Evolutionary conservation across 768 basidiomycete genomes (phyloP), one percentile per base, ranked within the genome.

Genomic region (Cyathus striatus): DNA sequence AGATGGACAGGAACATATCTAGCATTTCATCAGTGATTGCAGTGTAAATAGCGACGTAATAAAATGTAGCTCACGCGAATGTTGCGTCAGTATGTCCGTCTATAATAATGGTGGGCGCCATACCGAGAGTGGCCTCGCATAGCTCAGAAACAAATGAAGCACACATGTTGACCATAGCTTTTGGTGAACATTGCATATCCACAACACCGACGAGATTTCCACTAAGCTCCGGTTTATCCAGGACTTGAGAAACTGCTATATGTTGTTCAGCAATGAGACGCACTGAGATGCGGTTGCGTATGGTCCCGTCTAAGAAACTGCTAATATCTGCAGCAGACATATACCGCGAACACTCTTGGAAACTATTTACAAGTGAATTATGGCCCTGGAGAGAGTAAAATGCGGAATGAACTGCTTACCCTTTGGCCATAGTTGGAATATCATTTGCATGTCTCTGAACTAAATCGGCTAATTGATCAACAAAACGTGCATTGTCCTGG

Each of bases 201-300:
- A 94, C 82, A 7, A 94, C 73, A 20, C 91, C 91, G 18, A 82
- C 69, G 52, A 79, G 69, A 20, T 69, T 68, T 14, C 65, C 55
- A 24, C 60, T 51, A 13, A 54, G 48, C 20, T 57, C 51, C 21
- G 70, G 65, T 25, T 68, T 62, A 36, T 72, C 65, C 45, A 90
- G 57, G 1, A 81, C 82, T 43, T 78, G 79, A 1, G 90, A 86
- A 33, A 94, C 70, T 6, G 88, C 81, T 26, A 94, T 87, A 58
- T 94, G 91, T 54, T 94, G 91, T 59, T 94, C 91, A 27, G 90
- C 91, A 46, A 93, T 87, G 43, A 94, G 68, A 24, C 91, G 82
- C 22, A 93, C 80, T 27, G 88, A 89, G 43, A 93, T 90, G 43
- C 91, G 84, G 54, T 81, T 91, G 21, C 83, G 81, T 52, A 94